These are phyloP conservation scores for Tetrastigma voinierianum DNA, from an alignment of 164 flowering plant species.

Conservation along the genomic window DNA sequence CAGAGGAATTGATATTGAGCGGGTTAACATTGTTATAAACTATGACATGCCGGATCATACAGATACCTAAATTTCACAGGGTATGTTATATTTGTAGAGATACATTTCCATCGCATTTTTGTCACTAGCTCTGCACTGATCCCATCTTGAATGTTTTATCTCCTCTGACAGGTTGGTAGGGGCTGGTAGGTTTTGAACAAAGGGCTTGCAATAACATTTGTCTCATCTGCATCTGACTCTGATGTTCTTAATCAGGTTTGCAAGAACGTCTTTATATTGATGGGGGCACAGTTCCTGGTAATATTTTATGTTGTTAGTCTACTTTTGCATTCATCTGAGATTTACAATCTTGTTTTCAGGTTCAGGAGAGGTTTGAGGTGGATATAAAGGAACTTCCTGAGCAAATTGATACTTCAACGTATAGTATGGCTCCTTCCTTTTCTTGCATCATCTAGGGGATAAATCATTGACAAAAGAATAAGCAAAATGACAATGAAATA, in stretches of 20 bases:
- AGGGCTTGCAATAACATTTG: constrained; percentile 96
- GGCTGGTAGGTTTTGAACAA: constrained; percentile 99
- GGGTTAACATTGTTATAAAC: constrained; percentile 95
- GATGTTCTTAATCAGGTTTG: constrained; percentile 92
- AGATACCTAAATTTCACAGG: constrained; percentile 92
- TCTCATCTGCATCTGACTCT: constrained; percentile 87
- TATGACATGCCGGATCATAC: constrained; percentile 99
- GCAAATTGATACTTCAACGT: constrained; percentile 95
- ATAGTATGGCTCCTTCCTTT: constrained; percentile 56
- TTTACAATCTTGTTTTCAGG: constrained; percentile 37
- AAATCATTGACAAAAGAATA: no score
- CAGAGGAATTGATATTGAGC: constrained; percentile 97
- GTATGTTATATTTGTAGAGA: constrained; percentile 25
- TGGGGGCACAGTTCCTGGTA: no score
- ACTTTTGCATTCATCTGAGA: not conserved
- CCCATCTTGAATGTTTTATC: no score
- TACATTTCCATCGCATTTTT: no score
- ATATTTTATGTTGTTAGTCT: not conserved
- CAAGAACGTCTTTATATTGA: not conserved
- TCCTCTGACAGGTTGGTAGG: constrained; percentile 74
- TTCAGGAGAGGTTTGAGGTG: constrained; percentile 95
- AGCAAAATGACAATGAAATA: no score
- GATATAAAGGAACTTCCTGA: constrained; percentile 99
- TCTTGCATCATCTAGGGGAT: not conserved
- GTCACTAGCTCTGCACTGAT: no score